A percentile compares a stretch with the other conserved stretches of the same genome.
phyloP scores from a whole-genome alignment of 768 basidiomycete species.

The Guyanaporus albipodus region DNA sequence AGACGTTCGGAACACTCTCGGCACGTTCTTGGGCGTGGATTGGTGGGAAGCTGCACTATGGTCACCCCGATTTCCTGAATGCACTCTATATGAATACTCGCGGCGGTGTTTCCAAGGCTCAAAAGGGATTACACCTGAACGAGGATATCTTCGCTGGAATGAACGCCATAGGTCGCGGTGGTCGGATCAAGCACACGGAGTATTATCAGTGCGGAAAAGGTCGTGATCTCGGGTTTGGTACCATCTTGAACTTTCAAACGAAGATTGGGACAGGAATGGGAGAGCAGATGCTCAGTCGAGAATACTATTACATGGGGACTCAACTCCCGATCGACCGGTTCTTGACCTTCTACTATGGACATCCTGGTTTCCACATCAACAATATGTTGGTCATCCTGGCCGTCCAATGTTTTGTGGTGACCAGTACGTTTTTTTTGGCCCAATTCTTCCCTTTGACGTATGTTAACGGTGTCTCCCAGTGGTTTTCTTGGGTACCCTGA shows the following conservation, averaged over 20 bases:
- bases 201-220: constrained; percentile 99
- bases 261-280: constrained; percentile 99
- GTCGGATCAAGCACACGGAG: constrained; percentile 97
- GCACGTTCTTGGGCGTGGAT: constrained; percentile 96
- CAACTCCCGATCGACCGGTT: constrained; percentile 98
- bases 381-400: constrained; percentile 98
- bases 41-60: constrained; percentile 97
- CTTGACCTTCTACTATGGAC: constrained; percentile 99
- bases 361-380: constrained; percentile 99
- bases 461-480: constrained; percentile 46
- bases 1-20: constrained; percentile 98
- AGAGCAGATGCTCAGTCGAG: constrained; percentile 98
- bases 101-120: constrained; percentile 97
- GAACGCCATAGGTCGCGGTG: constrained; percentile 96
- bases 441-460: background rate
- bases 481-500: constrained; percentile 92
- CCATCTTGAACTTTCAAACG: constrained; percentile 98
- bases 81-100: constrained; percentile 97
- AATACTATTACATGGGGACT: constrained; percentile 98
- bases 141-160: constrained; percentile 99
- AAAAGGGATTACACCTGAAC: constrained; percentile 98
- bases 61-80: constrained; percentile 99
- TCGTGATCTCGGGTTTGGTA: constrained; percentile 97
- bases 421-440: constrained; percentile 51
- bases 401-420: constrained; percentile 91